Evolutionary conservation across 139 green algal genomes (phyloP).

Genomic region (Nannochloris sp.): DNA sequence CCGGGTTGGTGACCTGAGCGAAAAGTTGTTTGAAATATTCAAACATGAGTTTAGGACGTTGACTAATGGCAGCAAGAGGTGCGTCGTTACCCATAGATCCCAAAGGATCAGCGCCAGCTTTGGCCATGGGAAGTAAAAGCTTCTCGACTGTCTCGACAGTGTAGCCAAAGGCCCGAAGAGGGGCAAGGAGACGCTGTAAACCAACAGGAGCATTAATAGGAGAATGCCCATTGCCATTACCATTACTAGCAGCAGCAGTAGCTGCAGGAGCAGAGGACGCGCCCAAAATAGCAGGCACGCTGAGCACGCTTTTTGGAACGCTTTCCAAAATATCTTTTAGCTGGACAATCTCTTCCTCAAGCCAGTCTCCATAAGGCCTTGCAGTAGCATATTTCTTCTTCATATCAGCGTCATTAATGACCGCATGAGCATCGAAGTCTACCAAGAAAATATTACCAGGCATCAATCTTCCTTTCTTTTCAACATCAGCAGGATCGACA

Average conservation of each 20-base stretch:
- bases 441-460: conserved; percentile 96
- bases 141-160: conserved; percentile 85
- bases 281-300: conserved; percentile 15
- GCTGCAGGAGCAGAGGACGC: neutral
- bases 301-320: conserved; percentile 18
- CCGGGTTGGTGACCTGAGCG: conserved; percentile 93
- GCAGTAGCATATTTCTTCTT: conserved; percentile 58
- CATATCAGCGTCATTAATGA: conserved; percentile 72
- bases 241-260: conserved; percentile 28
- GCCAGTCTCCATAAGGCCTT: conserved; percentile 81
- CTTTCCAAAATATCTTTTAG: conserved; percentile 52
- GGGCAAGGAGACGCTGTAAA: conserved; percentile 21
- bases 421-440: conserved; percentile 81
- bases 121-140: conserved; percentile 87
- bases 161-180: conserved; percentile 61
- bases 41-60: conserved; percentile 68
- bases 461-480: conserved; percentile 86
- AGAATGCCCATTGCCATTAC: conserved; percentile 8
- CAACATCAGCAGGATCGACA: conserved; percentile 68
- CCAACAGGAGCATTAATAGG: too few species aligned
- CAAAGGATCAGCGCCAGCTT: conserved; percentile 71
- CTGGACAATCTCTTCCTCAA: conserved; percentile 59
- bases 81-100: conserved; percentile 96
- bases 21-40: conserved; percentile 99
- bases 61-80: conserved; percentile 72